Evolutionary conservation across 257 asterid genomes (phyloP), one percentile per base, ranked within the genome.

Genomic region (Solanum appendiculatum): DNA sequence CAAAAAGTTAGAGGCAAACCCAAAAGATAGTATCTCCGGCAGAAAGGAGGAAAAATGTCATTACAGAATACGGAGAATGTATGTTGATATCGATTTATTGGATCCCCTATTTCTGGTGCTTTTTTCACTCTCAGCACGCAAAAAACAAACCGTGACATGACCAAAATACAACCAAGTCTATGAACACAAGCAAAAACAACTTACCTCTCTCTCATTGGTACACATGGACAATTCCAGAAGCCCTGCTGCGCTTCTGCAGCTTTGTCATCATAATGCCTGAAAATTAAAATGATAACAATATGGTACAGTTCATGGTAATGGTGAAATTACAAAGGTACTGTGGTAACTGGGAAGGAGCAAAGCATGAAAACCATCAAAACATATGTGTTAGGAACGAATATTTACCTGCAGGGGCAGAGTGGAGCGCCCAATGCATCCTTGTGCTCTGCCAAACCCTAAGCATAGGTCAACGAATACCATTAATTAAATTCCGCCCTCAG

Each of bases 361-460:
- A 51, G 77, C 72, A 15, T 44, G 83, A 56, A 42, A 40, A 72
- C 86, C 85, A 36, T 63, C 31, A 60, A 77, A 27, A n/a, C 64
- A 31, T 23, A 12, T 27, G 23, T 34, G 36, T 11, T 15, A 29
- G 37, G 36, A 83, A 63, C 29, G 46, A 69, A 83, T 77, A 86
- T 75, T 87, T 91, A 93, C 99, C 98, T 92, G 91, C 99, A 96
- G 85, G 98, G 99, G 88, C 99, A 96, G 81, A 95, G 98, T 84
- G 99, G 99, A 21, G 99, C 99, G 66, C 99, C 99, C 88, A 96
- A 86, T 73, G 98, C 87, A 88, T 96, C 99, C 93, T 94, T 95
- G 92, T 96, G 99, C 80, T 96, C 98, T n/a, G 99, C 99, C 91
- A 96, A 92, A 75, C 99, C 99, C 99, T 96, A 90, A 68, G 37